Percentiles rank a stretch among this genome's conserved stretches.
phyloP scores from a whole-genome alignment of 768 basidiomycete species.

The Ramaria sp. region DNA sequence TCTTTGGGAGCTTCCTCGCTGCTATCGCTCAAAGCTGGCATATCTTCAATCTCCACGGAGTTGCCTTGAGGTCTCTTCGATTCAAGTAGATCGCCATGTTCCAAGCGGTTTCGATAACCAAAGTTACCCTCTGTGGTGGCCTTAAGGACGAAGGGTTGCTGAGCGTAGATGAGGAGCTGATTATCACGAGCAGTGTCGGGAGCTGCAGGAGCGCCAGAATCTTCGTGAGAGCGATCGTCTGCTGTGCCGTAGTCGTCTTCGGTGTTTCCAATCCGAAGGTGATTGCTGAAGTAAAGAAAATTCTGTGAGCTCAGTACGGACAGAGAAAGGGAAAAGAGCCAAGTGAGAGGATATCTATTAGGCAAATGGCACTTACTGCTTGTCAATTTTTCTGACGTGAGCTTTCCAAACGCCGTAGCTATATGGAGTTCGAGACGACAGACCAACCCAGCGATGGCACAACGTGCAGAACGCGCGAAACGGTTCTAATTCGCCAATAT shows the following conservation, averaged over 20 bases:
- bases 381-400: slow-evolving; percentile 1
- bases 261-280: neutral
- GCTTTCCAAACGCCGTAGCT: slow-evolving; percentile 9
- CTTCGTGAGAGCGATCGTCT: neutral
- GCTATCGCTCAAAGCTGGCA: too few species aligned
- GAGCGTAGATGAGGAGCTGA: neutral
- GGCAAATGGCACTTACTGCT: neutral
- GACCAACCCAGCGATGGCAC: slow-evolving; percentile 2
- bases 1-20: too few species aligned
- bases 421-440: slow-evolving; percentile 2
- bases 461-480: slow-evolving; percentile 6
- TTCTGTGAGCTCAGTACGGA: neutral
- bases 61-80: too few species aligned
- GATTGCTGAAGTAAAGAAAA: neutral
- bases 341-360: neutral
- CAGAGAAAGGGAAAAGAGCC: neutral
- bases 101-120: neutral
- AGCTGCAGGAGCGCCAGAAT: neutral
- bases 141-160: neutral
- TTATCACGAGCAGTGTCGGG: neutral
- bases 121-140: neutral
- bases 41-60: too few species aligned
- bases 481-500: slow-evolving; percentile 54
- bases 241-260: neutral
- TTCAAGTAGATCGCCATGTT: neutral